Base-by-base conservation (phyloP, 768 basidiomycete genomes). In the Macrolepiota dolichaula region DNA sequence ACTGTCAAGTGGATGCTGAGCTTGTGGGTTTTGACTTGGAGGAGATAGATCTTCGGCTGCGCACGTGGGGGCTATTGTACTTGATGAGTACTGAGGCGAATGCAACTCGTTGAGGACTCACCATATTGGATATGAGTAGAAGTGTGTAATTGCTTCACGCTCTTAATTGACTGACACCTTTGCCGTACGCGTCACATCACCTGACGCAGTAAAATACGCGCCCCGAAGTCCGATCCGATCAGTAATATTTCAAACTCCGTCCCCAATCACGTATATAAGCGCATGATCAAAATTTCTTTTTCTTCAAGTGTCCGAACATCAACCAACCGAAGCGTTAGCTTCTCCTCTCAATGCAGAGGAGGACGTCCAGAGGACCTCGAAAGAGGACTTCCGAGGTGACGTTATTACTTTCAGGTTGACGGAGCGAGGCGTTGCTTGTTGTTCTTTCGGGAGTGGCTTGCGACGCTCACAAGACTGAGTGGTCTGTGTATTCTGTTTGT, bases 11-110 rank as follows among this genome's bases (percentile, higher is more conserved):
- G 79, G 65, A 91, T 74, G 5, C 86, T 86, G 55, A 88, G 74
- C 64, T 84, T 89, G 76, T 91, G 88, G 0, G 89, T 87, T 67
- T 88, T 90, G 65, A 91, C 71, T n/a, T 85, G 77, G 17, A 92
- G 68, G 57, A 89, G 85, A 73, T 86, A 86, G 52, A 83, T 76
- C 73, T 86, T 89, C 7, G 86, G 85, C 42, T 79, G 79, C 13
- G 76, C 64, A 68, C 82, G 80, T 12, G 76, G 79, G 27, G 85
- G 85, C 88, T 85, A 38, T 29, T 22, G 0, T 67, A 59, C 38
- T 25, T 50, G 15, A 25, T 46, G 40, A 59, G 9, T 51, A 24
- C 2, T 13, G 13, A 32, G 24, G 13, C 7, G n/a, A 17, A 35
- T 7, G 22, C 11, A 38, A 27, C 19, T 49, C 13, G 19, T 12